These are phyloP conservation scores for Melaleuca quinquenervia DNA, from an alignment of 345 rosid species.

Conservation along the genomic window DNA sequence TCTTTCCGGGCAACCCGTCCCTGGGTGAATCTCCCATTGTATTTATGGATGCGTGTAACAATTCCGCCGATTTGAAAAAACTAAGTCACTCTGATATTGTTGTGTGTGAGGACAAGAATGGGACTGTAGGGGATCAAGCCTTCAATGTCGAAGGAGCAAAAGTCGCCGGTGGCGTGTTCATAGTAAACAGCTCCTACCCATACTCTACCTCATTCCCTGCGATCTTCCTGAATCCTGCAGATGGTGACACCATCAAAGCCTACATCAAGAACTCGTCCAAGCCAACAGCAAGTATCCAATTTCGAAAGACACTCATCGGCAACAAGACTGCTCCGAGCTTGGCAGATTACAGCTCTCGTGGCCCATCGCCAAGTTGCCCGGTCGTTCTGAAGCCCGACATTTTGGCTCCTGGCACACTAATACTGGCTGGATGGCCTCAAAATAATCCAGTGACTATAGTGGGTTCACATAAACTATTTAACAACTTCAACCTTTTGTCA, in stretches of 20 bases:
- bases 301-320: conserved; percentile 24
- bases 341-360: conserved; percentile 32
- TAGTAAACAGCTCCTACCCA: conserved; percentile 12
- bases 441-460: neutral
- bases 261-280: conserved; percentile 8
- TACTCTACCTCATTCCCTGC: conserved; percentile 14
- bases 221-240: conserved; percentile 7
- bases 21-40: neutral
- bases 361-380: conserved; percentile 47
- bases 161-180: conserved; percentile 26
- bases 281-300: conserved; percentile 24
- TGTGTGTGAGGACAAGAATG: conserved; percentile 2
- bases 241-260: conserved; percentile 4
- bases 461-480: neutral
- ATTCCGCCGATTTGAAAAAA: neutral
- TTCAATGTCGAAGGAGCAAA: conserved; percentile 3
- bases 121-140: neutral
- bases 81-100: neutral
- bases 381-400: conserved; percentile 38
- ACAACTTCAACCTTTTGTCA: conserved; percentile 25
- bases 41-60: neutral
- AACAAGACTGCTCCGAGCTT: conserved; percentile 28
- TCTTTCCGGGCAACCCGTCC: conserved; percentile 11
- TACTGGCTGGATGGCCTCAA: conserved; percentile 40
- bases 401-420: conserved; percentile 34